Base-by-base conservation (phyloP, 257 asterid genomes). In the Echium plantagineum region DNA sequence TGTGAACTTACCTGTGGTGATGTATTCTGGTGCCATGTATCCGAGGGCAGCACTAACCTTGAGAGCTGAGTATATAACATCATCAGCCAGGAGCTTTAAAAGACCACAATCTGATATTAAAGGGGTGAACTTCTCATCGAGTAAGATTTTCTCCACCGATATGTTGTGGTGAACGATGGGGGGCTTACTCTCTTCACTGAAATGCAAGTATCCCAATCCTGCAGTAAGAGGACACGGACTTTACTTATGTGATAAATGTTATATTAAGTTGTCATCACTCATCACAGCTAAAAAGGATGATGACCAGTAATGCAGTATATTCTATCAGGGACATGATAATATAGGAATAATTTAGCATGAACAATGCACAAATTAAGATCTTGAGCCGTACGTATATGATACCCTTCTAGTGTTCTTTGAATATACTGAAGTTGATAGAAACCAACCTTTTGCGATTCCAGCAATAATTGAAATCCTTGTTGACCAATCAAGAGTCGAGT, bases 21-120 rank as follows among this genome's bases (percentile, higher is more conserved):
- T 74, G 69, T 93, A 93, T 65, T 93, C 99, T 0, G 99, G 99
- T 0, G 99, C 95, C 97, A 93, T 89, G 70, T 89, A 93, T 10
- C 99, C 99, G 17, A 93, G 62, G 1, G 89, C 97, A 3, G 99
- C 99, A 35, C 99, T 93, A 47, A 80, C 95, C 65, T 93, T 93
- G 62, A 91, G 83, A 64, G 96, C 98, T 2, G 98, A 91, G 83
- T 82, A 91, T 19, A 87, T 88, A 8, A 83, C 96, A 32, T 91
- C 98, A 21, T 91, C 95, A 0, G 98, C 94, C 15, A 91, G 94
- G 58, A 93, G 95, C 78, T 83, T 81, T 6, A 84, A 80, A 47
- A 93, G 86, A 17, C 99, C 99, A 2, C 85, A 79, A 46, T 89
- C 99, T 3, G 85, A 66, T 71, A 93, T 84, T 28, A 86, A 48